A percentile compares a stretch with the other conserved stretches of the same genome.
Conservation (phyloP, 176 grass and related monocot species). For the Lolium perenne region DNA sequence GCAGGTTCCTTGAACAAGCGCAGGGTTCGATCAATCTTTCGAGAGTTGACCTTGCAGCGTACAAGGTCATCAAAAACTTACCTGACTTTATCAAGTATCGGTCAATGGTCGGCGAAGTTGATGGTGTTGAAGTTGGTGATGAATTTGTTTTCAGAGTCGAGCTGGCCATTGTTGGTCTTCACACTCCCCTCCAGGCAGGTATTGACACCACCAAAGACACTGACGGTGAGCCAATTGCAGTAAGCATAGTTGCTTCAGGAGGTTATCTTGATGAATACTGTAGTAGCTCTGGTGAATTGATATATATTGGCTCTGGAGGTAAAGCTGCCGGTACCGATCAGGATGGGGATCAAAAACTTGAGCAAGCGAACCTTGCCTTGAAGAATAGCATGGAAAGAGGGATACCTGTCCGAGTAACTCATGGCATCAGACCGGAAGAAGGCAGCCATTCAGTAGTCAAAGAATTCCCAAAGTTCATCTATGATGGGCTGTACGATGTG, state of each 20-base stretch:
- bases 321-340: constrained; percentile 49
- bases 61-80: constrained; percentile 34
- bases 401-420: constrained; percentile 68
- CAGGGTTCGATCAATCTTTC: not conserved
- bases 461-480: constrained; percentile 51
- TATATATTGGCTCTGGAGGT: constrained; percentile 77
- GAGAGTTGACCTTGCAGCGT: constrained; percentile 57
- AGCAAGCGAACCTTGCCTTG: constrained; percentile 66
- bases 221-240: constrained; percentile 48
- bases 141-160: constrained; percentile 70
- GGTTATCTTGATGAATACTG: constrained; percentile 66
- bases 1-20: constrained; percentile 34
- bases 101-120: constrained; percentile 58
- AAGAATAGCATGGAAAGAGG: constrained; percentile 58
- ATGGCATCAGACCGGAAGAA: constrained; percentile 47
- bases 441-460: constrained; percentile 38
- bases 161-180: constrained; percentile 69
- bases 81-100: constrained; percentile 43
- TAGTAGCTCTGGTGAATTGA: constrained; percentile 62
- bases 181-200: constrained; percentile 53
- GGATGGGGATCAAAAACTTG: constrained; percentile 64
- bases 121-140: constrained; percentile 77
- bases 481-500: constrained; percentile 71
- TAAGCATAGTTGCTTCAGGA: constrained; percentile 74
- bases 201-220: constrained; percentile 51